Evolutionary conservation across 1,139 yeast genomes (phyloP).

Genomic region (Pneumocystis canis): DNA sequence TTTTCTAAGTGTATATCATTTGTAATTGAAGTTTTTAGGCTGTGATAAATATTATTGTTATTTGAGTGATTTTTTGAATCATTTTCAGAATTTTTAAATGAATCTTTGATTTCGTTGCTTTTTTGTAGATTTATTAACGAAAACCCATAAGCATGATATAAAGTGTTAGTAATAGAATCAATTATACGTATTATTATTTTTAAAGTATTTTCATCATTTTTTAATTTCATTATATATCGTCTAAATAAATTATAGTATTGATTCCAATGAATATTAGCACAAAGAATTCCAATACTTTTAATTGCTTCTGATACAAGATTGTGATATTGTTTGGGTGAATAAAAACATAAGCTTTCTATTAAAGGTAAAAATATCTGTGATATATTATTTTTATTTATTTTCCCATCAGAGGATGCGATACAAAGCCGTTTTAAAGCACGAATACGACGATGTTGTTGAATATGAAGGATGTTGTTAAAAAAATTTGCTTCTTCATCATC

Average conservation of each 20-base stretch:
- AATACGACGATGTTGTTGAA: slow-evolving; percentile 76
- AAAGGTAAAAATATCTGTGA: slow-evolving; percentile 75
- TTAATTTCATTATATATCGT: slow-evolving; percentile 50
- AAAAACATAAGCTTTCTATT: slow-evolving; percentile 52
- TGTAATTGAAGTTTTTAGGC: slow-evolving; percentile 4
- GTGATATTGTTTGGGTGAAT: slow-evolving; percentile 44
- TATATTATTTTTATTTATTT: slow-evolving; percentile 43
- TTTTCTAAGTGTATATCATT: slow-evolving; percentile 27
- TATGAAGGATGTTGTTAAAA: slow-evolving; percentile 64
- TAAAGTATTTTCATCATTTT: slow-evolving; percentile 36
- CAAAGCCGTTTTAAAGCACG: slow-evolving; percentile 58
- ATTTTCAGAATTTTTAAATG: neutral
- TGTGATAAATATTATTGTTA: neutral
- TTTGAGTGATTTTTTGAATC: neutral
- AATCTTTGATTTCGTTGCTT: slow-evolving; percentile 9
- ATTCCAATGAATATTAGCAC: slow-evolving; percentile 53
- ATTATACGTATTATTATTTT: slow-evolving; percentile 49
- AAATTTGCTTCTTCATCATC: slow-evolving; percentile 79
- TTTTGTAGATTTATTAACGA: slow-evolving; percentile 18
- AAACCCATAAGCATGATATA: slow-evolving; percentile 21
- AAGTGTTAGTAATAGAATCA: slow-evolving; percentile 47
- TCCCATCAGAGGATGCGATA: slow-evolving; percentile 25
- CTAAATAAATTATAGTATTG: slow-evolving; percentile 65
- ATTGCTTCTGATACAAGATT: slow-evolving; percentile 64
- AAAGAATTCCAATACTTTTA: slow-evolving; percentile 44